Percentiles rank a stretch among this genome's conserved stretches.
Evolutionary conservation across 129 eudicot species (phyloP).

Genomic region (Saposhnikovia divaricata): DNA sequence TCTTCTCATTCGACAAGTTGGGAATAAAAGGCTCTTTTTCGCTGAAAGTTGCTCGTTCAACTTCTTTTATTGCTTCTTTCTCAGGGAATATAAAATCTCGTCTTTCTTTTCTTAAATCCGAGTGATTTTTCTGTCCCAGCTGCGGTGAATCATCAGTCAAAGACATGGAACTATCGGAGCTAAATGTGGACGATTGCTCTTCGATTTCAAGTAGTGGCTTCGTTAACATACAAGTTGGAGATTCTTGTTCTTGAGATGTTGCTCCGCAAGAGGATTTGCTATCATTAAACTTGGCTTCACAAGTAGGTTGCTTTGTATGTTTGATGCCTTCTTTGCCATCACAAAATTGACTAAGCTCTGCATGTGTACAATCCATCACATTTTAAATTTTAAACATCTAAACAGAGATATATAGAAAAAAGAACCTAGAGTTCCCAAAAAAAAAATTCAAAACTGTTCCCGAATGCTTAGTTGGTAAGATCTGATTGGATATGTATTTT

Average conservation of each 20-base stretch:
- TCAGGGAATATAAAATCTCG: background rate
- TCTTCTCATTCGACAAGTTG: constrained; percentile 15
- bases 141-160: constrained; percentile 41
- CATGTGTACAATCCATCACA: too few species aligned
- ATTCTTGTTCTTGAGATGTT: constrained; percentile 16
- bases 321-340: too few species aligned
- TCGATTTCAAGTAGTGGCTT: constrained; percentile 42
- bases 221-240: constrained; percentile 25
- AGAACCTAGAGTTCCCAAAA: too few species aligned
- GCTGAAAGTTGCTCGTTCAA: constrained; percentile 10
- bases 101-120: constrained; percentile 10
- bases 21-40: constrained; percentile 17
- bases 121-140: constrained; percentile 19
- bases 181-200: constrained; percentile 36
- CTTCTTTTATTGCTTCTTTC: background rate
- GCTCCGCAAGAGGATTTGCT: constrained; percentile 20
- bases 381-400: too few species aligned
- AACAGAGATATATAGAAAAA: too few species aligned
- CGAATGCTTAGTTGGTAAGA: too few species aligned
- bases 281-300: constrained; percentile 17
- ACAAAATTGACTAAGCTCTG: too few species aligned
- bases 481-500: too few species aligned
- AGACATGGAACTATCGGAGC: constrained; percentile 40
- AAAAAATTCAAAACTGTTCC: too few species aligned
- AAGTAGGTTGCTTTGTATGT: constrained; percentile 16